Evolutionary conservation across 163 green algal genomes (phyloP), one percentile per base, ranked within the genome.

Genomic region (Chloromonas sp.): DNA sequence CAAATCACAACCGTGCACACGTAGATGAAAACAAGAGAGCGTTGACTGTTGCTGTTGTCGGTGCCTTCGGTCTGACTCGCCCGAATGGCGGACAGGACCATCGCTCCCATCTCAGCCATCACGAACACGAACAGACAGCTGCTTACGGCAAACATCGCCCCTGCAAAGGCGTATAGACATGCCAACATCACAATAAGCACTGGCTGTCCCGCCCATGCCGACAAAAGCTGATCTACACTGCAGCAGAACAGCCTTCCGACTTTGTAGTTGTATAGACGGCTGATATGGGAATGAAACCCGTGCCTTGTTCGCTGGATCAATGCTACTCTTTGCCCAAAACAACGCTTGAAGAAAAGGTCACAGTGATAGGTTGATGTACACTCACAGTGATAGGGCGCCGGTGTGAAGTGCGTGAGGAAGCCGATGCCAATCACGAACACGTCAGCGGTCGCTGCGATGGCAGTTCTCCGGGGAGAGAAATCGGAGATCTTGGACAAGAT

Each of bases 1-100:
- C 86, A 89, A 0, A 89, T 87, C 60, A 89, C n/a, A 58, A 89
- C 66, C 61, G 86, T 89, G 84, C 86, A 87, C 70, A 86, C 86
- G 86, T 87, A 89, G 81, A 89, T 89, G 86, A 89, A 87, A 13
- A 80, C 8, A 3, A 87, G 71, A 70, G 58, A 78, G 79, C 61
- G 79, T 1, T n/a, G 14, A 8, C 1, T 61, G 82, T 36, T 81
- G 82, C 59, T 70, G 81, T 80, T 85, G 13, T 15, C 58, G 5
- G 5, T 71, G 60, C 79, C 2, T 1, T 11, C 57, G 59, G 59
- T 58, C 60, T 59, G 13, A 71, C 79, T 80, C 61, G 83, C 87
- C 60, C 71, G 70, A 8, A 90, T 84, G 1, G 87, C 87, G 0
- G 5, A 70, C 78, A 70, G 66, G 15, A 90, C 87, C 87, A 90